Evolutionary conservation across 495 filamentous ascomycete genomes (phyloP), one percentile per base, ranked within the genome.

Genomic region (Aspergillus baeticus): DNA sequence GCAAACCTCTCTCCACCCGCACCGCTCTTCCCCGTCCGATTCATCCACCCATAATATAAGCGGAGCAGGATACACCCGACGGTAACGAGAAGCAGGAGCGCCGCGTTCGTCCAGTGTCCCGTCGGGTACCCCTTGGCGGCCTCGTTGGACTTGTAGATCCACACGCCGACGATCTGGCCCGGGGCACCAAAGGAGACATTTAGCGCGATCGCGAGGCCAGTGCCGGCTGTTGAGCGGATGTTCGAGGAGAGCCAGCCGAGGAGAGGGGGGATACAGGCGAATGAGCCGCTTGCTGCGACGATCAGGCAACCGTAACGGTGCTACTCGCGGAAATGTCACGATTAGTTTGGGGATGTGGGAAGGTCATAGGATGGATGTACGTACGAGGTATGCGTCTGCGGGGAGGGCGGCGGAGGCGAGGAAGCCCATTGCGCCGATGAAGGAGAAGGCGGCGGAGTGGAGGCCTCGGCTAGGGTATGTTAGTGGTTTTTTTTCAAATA

Each of bases 171-270:
- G 21, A 89, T 88, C 64, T 89, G 85, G 5, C 86, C 87, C 0
- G 84, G 80, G 0, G 83, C 84, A 0, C 86, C 87, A 33, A 87
- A 73, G 0, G 80, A 81, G 14, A 88, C 80, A 56, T 89, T 89
- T 37, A 90, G 60, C 3, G 86, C 87, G 41, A 89, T 87, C 0
- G 85, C 87, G 2, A 89, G 75, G 0, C 86, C 87, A 0, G 81
- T 80, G 2, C 85, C 77, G 1, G 80, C 82, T 0, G 86, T 89
- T 48, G 77, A 80, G 65, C 79, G 76, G 15, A 89, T 69, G 57
- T 90, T 90, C 14, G 82, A 84, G 1, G 84, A 85, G 3, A 90
- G 75, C 84, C 84, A 89, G 33, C 87, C 87, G 0, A 89, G 76
- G 14, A 89, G 66, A 0, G 86, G 86, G 0, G 87, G 84, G 42